A percentile compares a stretch with the other conserved stretches of the same genome.
These are phyloP conservation scores for Podaxis mareebaensis DNA, from an alignment of 768 basidiomycete species.

Conservation along the genomic window DNA sequence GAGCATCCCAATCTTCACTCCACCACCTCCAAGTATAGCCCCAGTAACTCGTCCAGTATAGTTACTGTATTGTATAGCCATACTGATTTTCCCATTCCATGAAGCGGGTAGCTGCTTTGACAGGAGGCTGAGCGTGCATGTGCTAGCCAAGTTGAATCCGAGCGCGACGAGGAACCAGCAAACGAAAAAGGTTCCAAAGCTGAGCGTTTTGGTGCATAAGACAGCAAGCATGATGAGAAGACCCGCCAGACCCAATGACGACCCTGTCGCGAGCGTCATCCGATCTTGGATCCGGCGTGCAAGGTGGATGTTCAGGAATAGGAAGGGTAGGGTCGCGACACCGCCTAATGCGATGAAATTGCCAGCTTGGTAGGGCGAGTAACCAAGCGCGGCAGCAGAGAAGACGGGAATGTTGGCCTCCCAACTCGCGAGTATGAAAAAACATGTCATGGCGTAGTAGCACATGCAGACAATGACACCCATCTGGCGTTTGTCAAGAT, in stretches of 20 bases:
- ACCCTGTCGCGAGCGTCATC: slow-evolving; percentile 53
- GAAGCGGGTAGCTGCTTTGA: slow-evolving; percentile 66
- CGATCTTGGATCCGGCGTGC: slow-evolving; percentile 63
- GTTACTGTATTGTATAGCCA: slow-evolving; percentile 70
- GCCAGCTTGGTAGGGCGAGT: slow-evolving; percentile 63
- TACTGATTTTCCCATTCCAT: slow-evolving; percentile 58
- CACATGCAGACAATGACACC: slow-evolving; percentile 64
- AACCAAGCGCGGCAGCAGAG: slow-evolving; percentile 47
- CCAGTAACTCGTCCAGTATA: slow-evolving; percentile 66
- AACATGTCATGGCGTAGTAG: slow-evolving; percentile 69
- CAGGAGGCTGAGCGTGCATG: slow-evolving; percentile 63
- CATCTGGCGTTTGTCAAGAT: slow-evolving; percentile 32
- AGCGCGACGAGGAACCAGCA: slow-evolving; percentile 65
- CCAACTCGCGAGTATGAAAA: slow-evolving; percentile 71
- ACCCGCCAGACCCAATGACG: slow-evolving; percentile 49
- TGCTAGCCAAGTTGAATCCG: slow-evolving; percentile 74
- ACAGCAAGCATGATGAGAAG: slow-evolving; percentile 53
- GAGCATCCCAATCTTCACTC: slow-evolving; percentile 58
- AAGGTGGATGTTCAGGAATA: slow-evolving; percentile 58
- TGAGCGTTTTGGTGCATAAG: slow-evolving; percentile 38
- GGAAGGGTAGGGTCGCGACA: slow-evolving; percentile 62
- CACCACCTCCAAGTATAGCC: slow-evolving; percentile 68
- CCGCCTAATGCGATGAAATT: slow-evolving; percentile 75
- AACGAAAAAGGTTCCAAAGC: slow-evolving; percentile 47
- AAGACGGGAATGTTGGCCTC: slow-evolving; percentile 70